A percentile compares a stretch with the other conserved stretches of the same genome.
These are phyloP conservation scores for Globisporangium heterothallicum DNA, from an alignment of 352 stramenopile species.

Conservation along the genomic window DNA sequence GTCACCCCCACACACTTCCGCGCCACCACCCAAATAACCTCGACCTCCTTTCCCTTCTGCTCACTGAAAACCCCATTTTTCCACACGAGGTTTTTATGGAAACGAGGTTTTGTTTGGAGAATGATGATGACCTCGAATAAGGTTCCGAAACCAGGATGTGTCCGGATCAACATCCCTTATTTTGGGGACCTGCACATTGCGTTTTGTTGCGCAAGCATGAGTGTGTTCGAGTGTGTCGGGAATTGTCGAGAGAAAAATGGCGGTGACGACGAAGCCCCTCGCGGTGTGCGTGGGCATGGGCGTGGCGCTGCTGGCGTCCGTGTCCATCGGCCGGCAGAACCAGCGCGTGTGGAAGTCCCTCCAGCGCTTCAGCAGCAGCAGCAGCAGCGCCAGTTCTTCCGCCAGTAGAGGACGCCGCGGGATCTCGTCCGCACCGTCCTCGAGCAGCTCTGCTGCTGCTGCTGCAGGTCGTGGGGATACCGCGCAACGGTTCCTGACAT, in stretches of 20 bases:
- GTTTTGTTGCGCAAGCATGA: too few relatives aligned
- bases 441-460: background rate
- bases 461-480: background rate
- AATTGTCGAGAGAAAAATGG: too few relatives aligned
- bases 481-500: slow-evolving; percentile 35
- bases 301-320: slow-evolving; percentile 61
- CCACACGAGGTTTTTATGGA: too few relatives aligned
- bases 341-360: slow-evolving; percentile 44
- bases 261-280: slow-evolving; percentile 19
- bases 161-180: background rate
- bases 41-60: background rate
- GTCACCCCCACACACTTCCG: too few relatives aligned
- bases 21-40: background rate
- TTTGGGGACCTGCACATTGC: background rate
- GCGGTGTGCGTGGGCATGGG: slow-evolving; percentile 65
- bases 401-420: slow-evolving; percentile 16
- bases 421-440: slow-evolving; percentile 13
- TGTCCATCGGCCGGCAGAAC: slow-evolving; percentile 52
- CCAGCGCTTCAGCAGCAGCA: slow-evolving; percentile 18
- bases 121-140: background rate
- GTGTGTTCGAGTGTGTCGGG: slow-evolving; percentile 4
- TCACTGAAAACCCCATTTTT: too few relatives aligned
- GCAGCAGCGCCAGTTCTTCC: too few relatives aligned
- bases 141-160: background rate
- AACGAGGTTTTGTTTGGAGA: background rate